Conservation (phyloP, 2,329 filamentous ascomycete species). For the Fusarium tuaranense region DNA sequence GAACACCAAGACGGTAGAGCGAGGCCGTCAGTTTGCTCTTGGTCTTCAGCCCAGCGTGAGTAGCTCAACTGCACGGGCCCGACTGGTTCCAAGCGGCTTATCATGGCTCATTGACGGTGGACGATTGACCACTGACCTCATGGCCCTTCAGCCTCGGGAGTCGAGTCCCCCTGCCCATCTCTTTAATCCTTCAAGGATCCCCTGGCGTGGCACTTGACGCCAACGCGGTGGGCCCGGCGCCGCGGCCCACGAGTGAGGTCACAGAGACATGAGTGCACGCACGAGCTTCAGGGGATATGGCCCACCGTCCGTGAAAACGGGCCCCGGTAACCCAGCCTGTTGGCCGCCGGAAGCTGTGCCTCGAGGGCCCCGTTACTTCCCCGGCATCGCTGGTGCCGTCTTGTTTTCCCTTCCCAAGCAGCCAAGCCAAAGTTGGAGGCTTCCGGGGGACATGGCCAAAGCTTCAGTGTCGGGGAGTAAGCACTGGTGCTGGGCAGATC, state of each 20-base stretch:
- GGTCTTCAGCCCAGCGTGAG: neutral
- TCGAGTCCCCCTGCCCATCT: conserved; percentile 20
- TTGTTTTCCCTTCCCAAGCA: neutral
- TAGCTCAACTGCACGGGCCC: conserved; percentile 7
- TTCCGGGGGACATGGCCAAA: conserved; percentile 17
- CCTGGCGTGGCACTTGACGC: conserved; percentile 24
- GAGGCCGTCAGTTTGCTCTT: neutral
- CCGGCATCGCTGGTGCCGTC: conserved; percentile 9
- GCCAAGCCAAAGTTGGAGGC: neutral
- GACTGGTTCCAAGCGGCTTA: conserved; percentile 31
- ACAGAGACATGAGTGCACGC: conserved; percentile 22
- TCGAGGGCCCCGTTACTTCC: conserved; percentile 28
- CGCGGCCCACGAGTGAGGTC: conserved; percentile 19
- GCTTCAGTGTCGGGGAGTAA: conserved; percentile 27
- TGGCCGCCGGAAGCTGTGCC: conserved; percentile 26
- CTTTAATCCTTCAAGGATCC: conserved; percentile 24
- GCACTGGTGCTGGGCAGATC: conserved; percentile 27
- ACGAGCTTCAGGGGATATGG: conserved; percentile 22
- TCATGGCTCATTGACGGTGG: conserved; percentile 6
- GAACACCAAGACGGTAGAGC: neutral
- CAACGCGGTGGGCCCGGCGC: conserved; percentile 18
- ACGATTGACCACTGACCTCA: neutral
- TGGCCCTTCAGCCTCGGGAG: conserved; percentile 8
- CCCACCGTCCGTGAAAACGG: conserved; percentile 31
- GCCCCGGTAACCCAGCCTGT: conserved; percentile 42